A percentile compares a stretch with the other conserved stretches of the same genome.
These are phyloP conservation scores for Epichloe brachyelytri DNA, from an alignment of 2,329 filamentous ascomycete species.

Conservation along the genomic window DNA sequence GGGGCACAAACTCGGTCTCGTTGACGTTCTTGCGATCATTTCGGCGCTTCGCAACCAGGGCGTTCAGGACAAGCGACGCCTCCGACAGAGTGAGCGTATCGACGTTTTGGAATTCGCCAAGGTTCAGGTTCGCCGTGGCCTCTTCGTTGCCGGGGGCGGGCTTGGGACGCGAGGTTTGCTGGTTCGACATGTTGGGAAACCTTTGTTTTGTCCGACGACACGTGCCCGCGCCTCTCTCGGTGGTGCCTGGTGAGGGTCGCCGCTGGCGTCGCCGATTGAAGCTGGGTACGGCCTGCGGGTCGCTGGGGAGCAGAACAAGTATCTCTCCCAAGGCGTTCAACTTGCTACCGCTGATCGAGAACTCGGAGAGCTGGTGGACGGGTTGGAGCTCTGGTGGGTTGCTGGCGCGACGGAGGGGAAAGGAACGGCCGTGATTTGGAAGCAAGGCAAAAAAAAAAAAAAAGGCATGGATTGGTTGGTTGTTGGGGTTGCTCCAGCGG, in stretches of 20 bases:
- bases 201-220: neutral
- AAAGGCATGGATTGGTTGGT: neutral
- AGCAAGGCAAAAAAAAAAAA: neutral
- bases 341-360: too few relatives aligned
- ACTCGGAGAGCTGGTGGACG: neutral
- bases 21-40: slow-evolving; percentile 71
- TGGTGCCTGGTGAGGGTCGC: neutral
- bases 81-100: slow-evolving; percentile 88
- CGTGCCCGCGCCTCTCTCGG: neutral
- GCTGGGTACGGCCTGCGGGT: neutral
- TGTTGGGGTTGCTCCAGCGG: neutral
- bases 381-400: slow-evolving; percentile 1
- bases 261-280: neutral
- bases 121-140: slow-evolving; percentile 64
- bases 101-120: slow-evolving; percentile 88
- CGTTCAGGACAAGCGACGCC: slow-evolving; percentile 82
- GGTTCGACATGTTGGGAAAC: slow-evolving; percentile 16
- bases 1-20: slow-evolving; percentile 59
- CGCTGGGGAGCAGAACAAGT: neutral
- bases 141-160: slow-evolving; percentile 71
- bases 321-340: neutral
- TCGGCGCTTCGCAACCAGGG: slow-evolving; percentile 68
- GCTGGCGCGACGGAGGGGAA: neutral
- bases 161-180: slow-evolving; percentile 51
- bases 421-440: neutral